Evolutionary conservation across 768 basidiomycete species (phyloP).

Genomic region (Tephrocybe rancida): DNA sequence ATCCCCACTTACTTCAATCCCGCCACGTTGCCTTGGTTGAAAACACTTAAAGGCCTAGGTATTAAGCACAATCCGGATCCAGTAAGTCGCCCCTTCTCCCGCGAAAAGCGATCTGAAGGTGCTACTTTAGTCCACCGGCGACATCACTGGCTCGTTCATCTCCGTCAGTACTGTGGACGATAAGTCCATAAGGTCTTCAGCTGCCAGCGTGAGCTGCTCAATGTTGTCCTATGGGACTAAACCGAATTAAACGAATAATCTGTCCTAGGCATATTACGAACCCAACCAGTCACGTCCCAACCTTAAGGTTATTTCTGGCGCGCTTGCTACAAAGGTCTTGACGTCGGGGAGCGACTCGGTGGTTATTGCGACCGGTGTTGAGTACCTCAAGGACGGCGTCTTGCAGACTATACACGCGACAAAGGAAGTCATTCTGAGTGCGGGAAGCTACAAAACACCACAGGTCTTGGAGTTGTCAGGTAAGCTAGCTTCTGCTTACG

Average conservation of each 20-base stretch:
- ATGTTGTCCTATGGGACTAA: background rate
- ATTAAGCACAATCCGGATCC: background rate
- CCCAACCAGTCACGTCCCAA: constrained; percentile 7
- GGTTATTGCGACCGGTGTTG: constrained; percentile 3
- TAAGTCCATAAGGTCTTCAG: background rate
- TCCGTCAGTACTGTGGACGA: background rate
- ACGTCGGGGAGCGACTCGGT: background rate
- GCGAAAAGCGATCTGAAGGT: background rate
- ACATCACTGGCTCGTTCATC: background rate
- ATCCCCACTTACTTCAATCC: background rate
- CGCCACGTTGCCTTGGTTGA: background rate
- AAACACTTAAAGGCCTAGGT: background rate
- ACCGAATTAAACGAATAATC: background rate
- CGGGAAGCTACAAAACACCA: constrained; percentile 12
- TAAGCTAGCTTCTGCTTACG: background rate
- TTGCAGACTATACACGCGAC: background rate
- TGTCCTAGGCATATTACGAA: constrained; percentile 10
- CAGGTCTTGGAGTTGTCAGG: constrained; percentile 17
- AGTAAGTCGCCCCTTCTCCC: background rate
- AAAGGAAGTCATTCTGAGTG: constrained; percentile 11
- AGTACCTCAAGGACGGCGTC: constrained; percentile 8
- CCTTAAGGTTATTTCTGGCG: constrained; percentile 9
- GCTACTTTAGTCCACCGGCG: background rate
- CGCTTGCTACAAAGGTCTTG: constrained; percentile 5
- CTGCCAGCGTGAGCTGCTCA: background rate